Base-by-base conservation (phyloP, 495 filamentous ascomycete species). In the Podospora comata region DNA sequence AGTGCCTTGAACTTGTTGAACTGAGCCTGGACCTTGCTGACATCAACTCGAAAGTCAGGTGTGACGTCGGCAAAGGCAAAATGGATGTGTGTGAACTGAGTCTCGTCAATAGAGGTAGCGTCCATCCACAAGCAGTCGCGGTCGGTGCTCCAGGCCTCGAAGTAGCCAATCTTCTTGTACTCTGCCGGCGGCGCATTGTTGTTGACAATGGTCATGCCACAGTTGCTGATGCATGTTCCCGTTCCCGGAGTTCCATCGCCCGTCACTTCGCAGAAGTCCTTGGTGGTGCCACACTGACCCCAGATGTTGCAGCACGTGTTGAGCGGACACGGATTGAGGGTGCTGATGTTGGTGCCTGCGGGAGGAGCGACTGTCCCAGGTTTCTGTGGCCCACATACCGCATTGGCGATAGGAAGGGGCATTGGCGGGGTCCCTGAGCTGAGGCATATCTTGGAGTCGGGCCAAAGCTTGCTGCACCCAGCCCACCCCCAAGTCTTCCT, bases 401-500 rank as follows among this genome's bases (percentile, higher is more conserved):
- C 76, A 30, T 78, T 79, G 0, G 70, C 20, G 0, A 82, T 27
- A 0, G 68, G 61, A 6, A 78, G 70, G 0, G 85, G 85, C 73
- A 86, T 70, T 0, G 84, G 83, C 3, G 85, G 73, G 0, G 55
- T 28, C 5, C 85, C 85, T 2, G 70, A 66, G 70, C 83, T 85
- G 2, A 88, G 55, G 68, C 85, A 86, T 19, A 88, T 85, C 13
- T 62, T 61, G 9, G 66, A 58, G 4, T 66, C 70, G 0, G 32
- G 26, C 56, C 69, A 56, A 1, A 86, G 67, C 11, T 57, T 34
- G 6, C 67, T 64, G 70, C 85, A 87, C 53, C 81, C 82, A 19
- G 60, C 70, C 82, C 83, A 86, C 44, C 77, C 84, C 83, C 83
- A 86, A 13, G 81, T 85, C n/a, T 19, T 26, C 1, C 78, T 68